Evolutionary conservation across 345 rosid species (phyloP), one percentile per base, ranked within the genome.

Genomic region (Triadica sebifera): DNA sequence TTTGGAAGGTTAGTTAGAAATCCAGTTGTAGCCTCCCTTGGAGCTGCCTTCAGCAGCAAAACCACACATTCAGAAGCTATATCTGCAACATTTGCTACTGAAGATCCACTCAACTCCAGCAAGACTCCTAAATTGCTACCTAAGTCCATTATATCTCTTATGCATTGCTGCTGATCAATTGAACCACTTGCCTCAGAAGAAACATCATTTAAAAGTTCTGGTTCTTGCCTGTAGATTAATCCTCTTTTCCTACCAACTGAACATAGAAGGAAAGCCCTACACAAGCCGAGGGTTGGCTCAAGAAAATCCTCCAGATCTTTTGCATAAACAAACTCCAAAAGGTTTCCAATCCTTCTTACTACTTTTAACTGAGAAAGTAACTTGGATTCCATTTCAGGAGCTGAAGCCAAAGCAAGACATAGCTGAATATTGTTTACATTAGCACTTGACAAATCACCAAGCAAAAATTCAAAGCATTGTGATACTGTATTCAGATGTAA

Each of bases 231-330:
- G 86, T 85, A 80, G 41, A 41, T 70, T 55, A 80, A 81, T 70
- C 85, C 89, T 78, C 81, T 85, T 80, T 84, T 85, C 65, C 76
- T 81, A 65, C 90, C 86, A 11, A 89, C 79, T 8, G 98, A 90
- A 24, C 84, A 81, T 10, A 87, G 85, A 78, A 95, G 93, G 67
- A 95, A 87, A 53, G 99, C 91, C 77, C 86, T 87, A 73, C 94
- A 91, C 69, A 95, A 84, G 74, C 86, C 88, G 57, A 95, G 91
- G 50, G 94, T 87, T 38, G 99, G 98, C 73, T 95, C 97, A 0
- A 95, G 89, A 81, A 93, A 95, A 85, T 95, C 98, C 81, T 89
- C 99, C 99, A 95, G 93, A 59, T 88, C 96, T 86, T 88, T 95
- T n/a, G 96, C 91, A 68, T 77, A 82, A 46, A 88, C 96, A 69